Evolutionary conservation across 148 eudicot genomes (phyloP).

Genomic region (Silene conica): DNA sequence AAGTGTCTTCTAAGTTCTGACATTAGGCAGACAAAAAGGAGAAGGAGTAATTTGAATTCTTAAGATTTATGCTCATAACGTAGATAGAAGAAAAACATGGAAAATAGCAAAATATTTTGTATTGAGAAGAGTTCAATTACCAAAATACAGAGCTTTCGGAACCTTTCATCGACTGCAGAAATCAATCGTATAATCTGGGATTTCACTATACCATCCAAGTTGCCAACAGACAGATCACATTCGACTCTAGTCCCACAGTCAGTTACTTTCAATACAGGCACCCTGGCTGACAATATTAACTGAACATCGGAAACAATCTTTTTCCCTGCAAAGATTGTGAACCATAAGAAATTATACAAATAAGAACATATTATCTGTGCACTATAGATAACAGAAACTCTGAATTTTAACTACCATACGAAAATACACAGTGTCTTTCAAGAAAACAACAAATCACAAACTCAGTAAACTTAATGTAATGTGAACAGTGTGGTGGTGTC

Average conservation of each 20-base stretch:
- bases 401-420: neutral
- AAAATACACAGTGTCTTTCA: neutral
- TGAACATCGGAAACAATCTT: conserved; percentile 58
- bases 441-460: neutral
- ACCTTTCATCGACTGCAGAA: conserved; percentile 73
- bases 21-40: too few species aligned
- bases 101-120: neutral
- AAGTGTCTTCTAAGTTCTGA: too few species aligned
- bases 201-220: conserved; percentile 74
- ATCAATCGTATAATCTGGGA: conserved; percentile 60
- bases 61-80: neutral
- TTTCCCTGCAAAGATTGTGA: conserved; percentile 33
- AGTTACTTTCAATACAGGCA: conserved; percentile 83
- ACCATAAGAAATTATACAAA: neutral
- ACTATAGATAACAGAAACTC: neutral
- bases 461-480: neutral
- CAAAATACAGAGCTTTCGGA: conserved; percentile 77
- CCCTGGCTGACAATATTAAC: conserved; percentile 62
- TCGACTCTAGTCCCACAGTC: conserved; percentile 80
- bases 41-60: neutral
- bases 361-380: neutral
- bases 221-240: conserved; percentile 92
- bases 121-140: conserved; percentile 35
- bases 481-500: too few species aligned
- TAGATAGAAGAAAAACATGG: neutral